phyloP scores from a whole-genome alignment of 805 yeast species.

The Middelhovenomyces tepae region DNA sequence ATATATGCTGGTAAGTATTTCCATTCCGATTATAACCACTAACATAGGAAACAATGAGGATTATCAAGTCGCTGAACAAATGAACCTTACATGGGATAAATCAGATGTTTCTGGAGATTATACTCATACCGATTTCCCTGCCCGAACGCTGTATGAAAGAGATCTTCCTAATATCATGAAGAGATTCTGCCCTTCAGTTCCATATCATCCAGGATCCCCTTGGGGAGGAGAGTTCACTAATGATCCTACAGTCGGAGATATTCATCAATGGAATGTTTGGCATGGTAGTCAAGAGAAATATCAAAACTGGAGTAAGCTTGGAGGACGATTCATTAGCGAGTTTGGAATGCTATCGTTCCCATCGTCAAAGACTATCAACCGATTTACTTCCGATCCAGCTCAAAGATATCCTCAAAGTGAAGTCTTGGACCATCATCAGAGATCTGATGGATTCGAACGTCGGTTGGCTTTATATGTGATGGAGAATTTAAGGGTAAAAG shows the following conservation, averaged over 20 bases:
- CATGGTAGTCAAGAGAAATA: slow-evolving; percentile 43
- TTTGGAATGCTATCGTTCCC: slow-evolving; percentile 49
- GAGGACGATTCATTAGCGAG: slow-evolving; percentile 44
- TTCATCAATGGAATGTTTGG: slow-evolving; percentile 53
- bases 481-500: slow-evolving; percentile 34
- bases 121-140: slow-evolving; percentile 30
- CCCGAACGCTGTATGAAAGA: slow-evolving; percentile 33
- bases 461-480: slow-evolving; percentile 39
- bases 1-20: slow-evolving; percentile 5
- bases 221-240: slow-evolving; percentile 34
- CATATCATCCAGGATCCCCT: slow-evolving; percentile 43
- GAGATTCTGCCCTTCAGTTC: slow-evolving; percentile 21
- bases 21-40: slow-evolving; percentile 13
- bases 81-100: slow-evolving; percentile 9
- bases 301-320: slow-evolving; percentile 39
- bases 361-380: slow-evolving; percentile 27
- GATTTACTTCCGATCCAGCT: slow-evolving; percentile 30
- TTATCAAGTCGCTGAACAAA: slow-evolving; percentile 36
- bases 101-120: slow-evolving; percentile 13
- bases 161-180: slow-evolving; percentile 29
- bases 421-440: slow-evolving; percentile 39
- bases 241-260: slow-evolving; percentile 38
- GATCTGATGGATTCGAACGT: slow-evolving; percentile 40
- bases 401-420: slow-evolving; percentile 39
- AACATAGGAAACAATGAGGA: slow-evolving; percentile 40